Evolutionary conservation across 208 protist genomes (phyloP).

Genomic region (Leishmania guyanensis): DNA sequence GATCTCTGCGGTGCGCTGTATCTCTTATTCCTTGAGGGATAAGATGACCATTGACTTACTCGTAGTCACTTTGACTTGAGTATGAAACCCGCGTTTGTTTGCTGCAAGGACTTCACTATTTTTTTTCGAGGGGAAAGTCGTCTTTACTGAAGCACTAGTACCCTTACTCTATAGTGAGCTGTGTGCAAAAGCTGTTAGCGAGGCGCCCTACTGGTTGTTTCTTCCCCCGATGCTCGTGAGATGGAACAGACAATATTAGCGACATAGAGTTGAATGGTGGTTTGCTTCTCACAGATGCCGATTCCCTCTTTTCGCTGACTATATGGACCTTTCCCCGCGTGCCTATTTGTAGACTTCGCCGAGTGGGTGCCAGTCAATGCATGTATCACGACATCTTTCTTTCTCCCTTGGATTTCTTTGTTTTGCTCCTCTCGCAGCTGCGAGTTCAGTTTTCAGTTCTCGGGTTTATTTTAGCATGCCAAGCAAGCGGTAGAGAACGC

Average conservation of each 20-base stretch:
- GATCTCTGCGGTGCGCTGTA: not conserved
- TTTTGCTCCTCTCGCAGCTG: conserved; percentile 4
- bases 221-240: not conserved
- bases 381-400: conserved; percentile 3
- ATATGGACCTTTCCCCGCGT: not conserved
- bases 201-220: not conserved
- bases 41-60: conserved; percentile 18
- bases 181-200: conserved; percentile 1
- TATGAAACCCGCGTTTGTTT: conserved; percentile 15
- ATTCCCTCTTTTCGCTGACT: not conserved
- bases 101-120: not conserved
- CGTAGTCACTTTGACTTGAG: conserved; percentile 14
- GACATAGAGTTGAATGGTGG: conserved; percentile 1
- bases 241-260: conserved; percentile 8
- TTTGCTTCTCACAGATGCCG: conserved; percentile 1
- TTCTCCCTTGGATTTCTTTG: conserved; percentile 12
- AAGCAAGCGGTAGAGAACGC: not conserved
- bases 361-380: not conserved
- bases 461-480: not conserved
- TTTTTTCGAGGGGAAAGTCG: not conserved
- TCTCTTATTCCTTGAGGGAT: not conserved
- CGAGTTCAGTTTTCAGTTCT: conserved; percentile 2
- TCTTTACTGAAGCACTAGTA: not conserved
- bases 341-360: not conserved
- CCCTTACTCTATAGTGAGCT: not conserved